phyloP scores from a whole-genome alignment of 768 basidiomycete genomes.

The Tricholoma hemisulphureum region DNA sequence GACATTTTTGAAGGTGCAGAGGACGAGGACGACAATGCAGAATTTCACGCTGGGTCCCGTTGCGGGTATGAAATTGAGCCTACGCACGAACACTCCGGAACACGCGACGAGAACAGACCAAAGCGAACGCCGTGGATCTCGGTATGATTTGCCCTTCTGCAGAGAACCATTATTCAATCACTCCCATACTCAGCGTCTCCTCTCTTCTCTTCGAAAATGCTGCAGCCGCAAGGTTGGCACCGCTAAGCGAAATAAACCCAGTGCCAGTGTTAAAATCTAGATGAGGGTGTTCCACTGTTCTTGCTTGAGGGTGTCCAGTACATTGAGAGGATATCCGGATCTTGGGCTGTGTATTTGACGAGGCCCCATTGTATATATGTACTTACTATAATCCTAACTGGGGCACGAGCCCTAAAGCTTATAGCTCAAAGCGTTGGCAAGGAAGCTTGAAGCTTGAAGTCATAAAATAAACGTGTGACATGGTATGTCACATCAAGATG shows the following conservation, averaged over 20 bases:
- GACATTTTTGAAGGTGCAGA: neutral
- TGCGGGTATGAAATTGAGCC: too few species aligned
- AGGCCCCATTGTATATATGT: too few species aligned
- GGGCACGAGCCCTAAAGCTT: too few species aligned
- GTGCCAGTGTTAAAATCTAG: neutral
- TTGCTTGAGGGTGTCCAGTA: too few species aligned
- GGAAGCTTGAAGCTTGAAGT: too few species aligned
- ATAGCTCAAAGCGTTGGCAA: too few species aligned
- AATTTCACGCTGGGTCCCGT: neutral
- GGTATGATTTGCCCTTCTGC: neutral
- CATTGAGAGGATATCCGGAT: too few species aligned
- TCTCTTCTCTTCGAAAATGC: neutral
- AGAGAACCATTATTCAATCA: neutral
- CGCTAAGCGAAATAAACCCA: neutral
- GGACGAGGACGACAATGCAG: neutral
- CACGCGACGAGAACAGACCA: too few species aligned
- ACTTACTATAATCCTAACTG: too few species aligned
- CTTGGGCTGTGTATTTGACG: too few species aligned
- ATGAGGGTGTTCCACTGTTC: too few species aligned
- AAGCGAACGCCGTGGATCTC: neutral
- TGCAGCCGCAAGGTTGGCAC: neutral
- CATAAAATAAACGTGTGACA: constrained; percentile 12
- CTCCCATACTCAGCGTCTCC: neutral
- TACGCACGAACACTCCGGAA: neutral
- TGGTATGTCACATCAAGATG: constrained; percentile 21